A percentile compares a stretch with the other conserved stretches of the same genome.
These are phyloP conservation scores for Termitomyces titanicus DNA, from an alignment of 768 basidiomycete genomes.

Conservation along the genomic window DNA sequence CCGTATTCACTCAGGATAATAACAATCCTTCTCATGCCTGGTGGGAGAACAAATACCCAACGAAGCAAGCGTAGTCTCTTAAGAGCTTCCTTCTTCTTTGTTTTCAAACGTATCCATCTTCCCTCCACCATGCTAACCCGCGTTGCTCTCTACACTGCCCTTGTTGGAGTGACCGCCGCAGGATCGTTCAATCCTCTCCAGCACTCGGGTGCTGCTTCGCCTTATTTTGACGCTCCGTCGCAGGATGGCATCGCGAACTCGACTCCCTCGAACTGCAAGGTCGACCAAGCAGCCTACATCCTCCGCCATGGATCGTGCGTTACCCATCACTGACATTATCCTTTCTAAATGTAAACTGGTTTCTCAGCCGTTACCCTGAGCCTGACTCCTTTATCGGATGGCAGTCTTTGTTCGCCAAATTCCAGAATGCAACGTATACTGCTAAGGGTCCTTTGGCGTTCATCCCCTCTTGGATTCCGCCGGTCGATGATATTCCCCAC, in stretches of 20 bases:
- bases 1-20: background rate
- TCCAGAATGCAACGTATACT: slow-evolving; percentile 37
- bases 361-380: slow-evolving; percentile 36
- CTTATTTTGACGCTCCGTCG: slow-evolving; percentile 40
- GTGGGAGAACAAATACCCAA: background rate
- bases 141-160: background rate
- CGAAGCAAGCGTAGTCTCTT: background rate
- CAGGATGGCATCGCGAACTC: slow-evolving; percentile 27
- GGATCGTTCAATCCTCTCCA: slow-evolving; percentile 32
- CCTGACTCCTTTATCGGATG: slow-evolving; percentile 37
- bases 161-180: background rate
- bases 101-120: background rate
- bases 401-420: slow-evolving; percentile 32
- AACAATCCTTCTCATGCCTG: background rate
- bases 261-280: slow-evolving; percentile 34
- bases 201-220: slow-evolving; percentile 39
- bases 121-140: background rate
- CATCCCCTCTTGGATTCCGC: slow-evolving; percentile 36
- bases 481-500: slow-evolving; percentile 35
- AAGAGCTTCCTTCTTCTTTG: background rate
- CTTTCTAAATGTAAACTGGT: background rate
- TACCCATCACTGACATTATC: background rate
- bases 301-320: slow-evolving; percentile 39
- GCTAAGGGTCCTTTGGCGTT: slow-evolving; percentile 36
- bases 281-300: slow-evolving; percentile 43